Evolutionary conservation across 345 rosid species (phyloP), one percentile per base, ranked within the genome.

Genomic region (Eucalyptus pauciflora): DNA sequence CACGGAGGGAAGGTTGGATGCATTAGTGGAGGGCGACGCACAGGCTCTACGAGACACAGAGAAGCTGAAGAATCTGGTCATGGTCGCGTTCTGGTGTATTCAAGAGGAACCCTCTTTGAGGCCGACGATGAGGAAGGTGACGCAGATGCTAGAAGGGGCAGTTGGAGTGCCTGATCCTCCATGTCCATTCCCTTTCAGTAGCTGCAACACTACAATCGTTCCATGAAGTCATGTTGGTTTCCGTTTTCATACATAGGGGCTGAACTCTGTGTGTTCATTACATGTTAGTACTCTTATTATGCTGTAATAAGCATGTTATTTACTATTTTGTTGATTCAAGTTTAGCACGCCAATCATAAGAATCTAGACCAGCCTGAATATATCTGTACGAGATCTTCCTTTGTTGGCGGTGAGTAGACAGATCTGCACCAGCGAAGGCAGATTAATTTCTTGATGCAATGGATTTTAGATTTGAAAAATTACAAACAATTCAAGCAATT

Each of bases 131-230:
- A 52, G 92, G 86, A 91, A 79, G 88, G 93, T 93, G 69, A 89
- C 90, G 25, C 94, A 91, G 81, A 94, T 94, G 95, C 94, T 94
- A 41, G 95, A 94, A 89, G 94, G 95, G 79, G 79, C 12, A 8
- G 22, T 87, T 49, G 87, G 89, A 43, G 95, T 94, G 79, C 50
- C 90, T 22, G 49, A 71, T 89, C 93, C 86, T 86, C 94, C 88
- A 45, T 85, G 83, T 58, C 91, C 91, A n/a, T 58, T 37, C 85
- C 81, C 87, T 29, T 86, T 89, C 43, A 69, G 37, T 48, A 89
- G 58, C 51, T 85, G 60, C 87, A n/a, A 37, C 25, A 9, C 46
- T 18, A 33, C 46, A 3, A 18, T 18, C 46, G 45, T 71, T 71
- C 45, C 80, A 31, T 33, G 24, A 69, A 31, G 37, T 69, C 80